Evolutionary conservation across 352 stramenopile species (phyloP), one percentile per base, ranked within the genome.

Genomic region (Phytophthora pluvialis): DNA sequence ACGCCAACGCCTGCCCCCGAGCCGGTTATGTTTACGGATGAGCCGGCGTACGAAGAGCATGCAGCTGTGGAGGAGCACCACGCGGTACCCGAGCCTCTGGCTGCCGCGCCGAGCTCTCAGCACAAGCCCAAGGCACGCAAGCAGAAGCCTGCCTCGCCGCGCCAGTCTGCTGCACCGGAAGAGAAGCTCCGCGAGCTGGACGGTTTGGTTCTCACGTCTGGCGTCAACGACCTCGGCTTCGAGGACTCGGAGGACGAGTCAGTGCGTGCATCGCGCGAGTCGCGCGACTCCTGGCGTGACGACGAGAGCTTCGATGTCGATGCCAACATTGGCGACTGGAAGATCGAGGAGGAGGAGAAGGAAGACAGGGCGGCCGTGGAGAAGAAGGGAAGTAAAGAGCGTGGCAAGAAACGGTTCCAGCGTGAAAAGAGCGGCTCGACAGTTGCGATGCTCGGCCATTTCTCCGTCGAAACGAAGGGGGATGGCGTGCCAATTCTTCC

Each of bases 371-470:
- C 36, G 13, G 16, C n/a, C 54, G 40, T 46, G 18, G 50, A 44
- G 5, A 52, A 43, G 33, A 64, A 51, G 47, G 42, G 7, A 46
- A 64, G 26, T 29, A 60, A 79, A 36, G 47, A 70, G 5, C 48
- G 63, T 12, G 66, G 69, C 4, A 64, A 75, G 64, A 63, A 72
- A 21, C 45, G 43, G 39, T 67, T 68, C 39, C 70, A 72, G 54
- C 78, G 71, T 3, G 60, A 81, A 40, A 81, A 90, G 59, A 86
- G 76, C 53, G 75, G 70, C 33, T 86, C 83, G 58, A 91, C 78
- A 12, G 81, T 89, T 36, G 74, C 83, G 31, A 90, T 93, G 83
- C 75, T 91, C 4, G 81, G 81, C 12, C 75, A 93, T 65, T 91
- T 80, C 58, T 91, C 83, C 28, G 86, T 75, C 29, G 67, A 88